Base-by-base conservation (phyloP, 305 asterid genomes). In the Fraxinus latifolia region DNA sequence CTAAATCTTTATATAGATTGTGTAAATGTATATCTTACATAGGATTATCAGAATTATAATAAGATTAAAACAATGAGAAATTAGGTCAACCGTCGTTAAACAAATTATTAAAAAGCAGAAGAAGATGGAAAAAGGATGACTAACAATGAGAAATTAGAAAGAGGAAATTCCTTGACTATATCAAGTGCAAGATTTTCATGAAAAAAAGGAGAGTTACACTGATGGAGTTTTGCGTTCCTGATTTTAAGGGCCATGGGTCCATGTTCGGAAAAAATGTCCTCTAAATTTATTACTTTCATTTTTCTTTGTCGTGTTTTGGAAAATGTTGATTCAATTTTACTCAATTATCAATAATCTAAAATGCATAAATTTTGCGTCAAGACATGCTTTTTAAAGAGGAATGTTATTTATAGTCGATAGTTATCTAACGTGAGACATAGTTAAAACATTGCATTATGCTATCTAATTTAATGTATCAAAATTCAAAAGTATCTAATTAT, bases 11-110 rank as follows among this genome's bases (percentile, higher is more conserved):
- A 58, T 19, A 12, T 17, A 83, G 83, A 82, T 82, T 34, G 74
- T 82, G 31, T 21, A 31, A 62, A 83, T 79, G 42, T 39, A 58
- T 67, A 55, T 70, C 74, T 62, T 83, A 36, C 9, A 80, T n/a
- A 71, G 83, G 80, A 42, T 72, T 60, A 78, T 78, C 44, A 74
- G 72, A 67, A 70, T 25, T 80, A 39, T 55, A 37, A 79, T 67
- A 27, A 67, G 36, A 8, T 67, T 11, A 67, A 27, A 67, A 31
- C 32, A 67, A 67, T 14, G 7, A 67, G 85, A 23, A 47, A 82
- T 86, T 89, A 79, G 90, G 91, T 89, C 89, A 87, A 84, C 89
- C 76, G 89, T 86, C 87, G 82, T 81, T 74, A 68, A 85, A 82
- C 86, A 73, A 82, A 77, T 53, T 74, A 47, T 72, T 19, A 67